phyloP scores from a whole-genome alignment of 805 yeast species.

The Phaffomyces opuntiae region DNA sequence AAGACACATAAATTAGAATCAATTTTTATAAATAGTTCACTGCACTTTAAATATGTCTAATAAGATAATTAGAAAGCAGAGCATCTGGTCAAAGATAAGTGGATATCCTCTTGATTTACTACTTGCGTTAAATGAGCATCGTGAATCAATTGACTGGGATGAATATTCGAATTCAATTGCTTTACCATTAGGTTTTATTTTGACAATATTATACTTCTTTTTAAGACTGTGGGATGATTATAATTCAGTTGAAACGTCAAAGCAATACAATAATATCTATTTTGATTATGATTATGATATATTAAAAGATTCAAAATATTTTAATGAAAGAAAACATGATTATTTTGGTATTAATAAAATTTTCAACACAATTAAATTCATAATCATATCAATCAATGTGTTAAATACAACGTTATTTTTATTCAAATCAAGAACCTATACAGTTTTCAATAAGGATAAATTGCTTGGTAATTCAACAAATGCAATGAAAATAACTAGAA shows the following conservation, averaged over 20 bases:
- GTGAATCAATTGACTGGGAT: constrained; percentile 25
- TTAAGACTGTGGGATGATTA: constrained; percentile 20
- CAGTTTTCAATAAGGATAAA: constrained; percentile 19
- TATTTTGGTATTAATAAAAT: constrained; percentile 5
- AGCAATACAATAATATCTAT: not conserved
- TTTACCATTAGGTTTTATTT: constrained; percentile 17
- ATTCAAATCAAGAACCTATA: constrained; percentile 19
- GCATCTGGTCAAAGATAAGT: constrained; percentile 12
- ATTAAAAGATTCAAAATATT: constrained; percentile 18
- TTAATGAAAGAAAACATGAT: constrained; percentile 2
- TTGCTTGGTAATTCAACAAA: constrained; percentile 10
- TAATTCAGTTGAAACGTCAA: not conserved
- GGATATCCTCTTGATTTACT: constrained; percentile 23
- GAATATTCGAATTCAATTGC: constrained; percentile 19
- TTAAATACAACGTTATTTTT: constrained; percentile 17
- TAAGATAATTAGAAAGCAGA: constrained; percentile 16
- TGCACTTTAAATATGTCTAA: no score
- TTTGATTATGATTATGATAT: constrained; percentile 11
- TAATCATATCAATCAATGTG: constrained; percentile 15
- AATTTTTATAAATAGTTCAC: no score
- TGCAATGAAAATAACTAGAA: constrained; percentile 15
- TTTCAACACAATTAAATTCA: constrained; percentile 4
- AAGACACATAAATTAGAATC: no score
- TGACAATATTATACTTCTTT: constrained; percentile 20
- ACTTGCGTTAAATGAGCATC: constrained; percentile 19